These are phyloP conservation scores for Tuber brumale DNA, from an alignment of 495 filamentous ascomycete species.

Conservation along the genomic window DNA sequence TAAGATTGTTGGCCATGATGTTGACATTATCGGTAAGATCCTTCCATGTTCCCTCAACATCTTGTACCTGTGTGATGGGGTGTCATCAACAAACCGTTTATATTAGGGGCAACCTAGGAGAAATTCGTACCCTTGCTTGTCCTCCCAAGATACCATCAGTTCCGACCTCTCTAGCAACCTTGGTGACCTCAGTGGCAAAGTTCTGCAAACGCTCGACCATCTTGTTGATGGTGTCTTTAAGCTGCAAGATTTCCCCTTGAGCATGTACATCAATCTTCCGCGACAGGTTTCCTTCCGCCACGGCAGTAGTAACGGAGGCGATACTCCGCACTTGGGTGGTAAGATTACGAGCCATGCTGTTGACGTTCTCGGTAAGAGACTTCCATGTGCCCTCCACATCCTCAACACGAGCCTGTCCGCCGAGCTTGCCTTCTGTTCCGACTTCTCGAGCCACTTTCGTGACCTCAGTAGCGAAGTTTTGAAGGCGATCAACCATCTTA, in stretches of 20 bases:
- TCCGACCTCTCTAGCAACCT: conserved; percentile 95
- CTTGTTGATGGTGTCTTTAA: conserved; percentile 97
- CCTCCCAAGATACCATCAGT: conserved; percentile 94
- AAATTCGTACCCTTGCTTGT: conserved; percentile 56
- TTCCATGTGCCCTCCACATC: conserved; percentile 98
- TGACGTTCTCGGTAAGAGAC: conserved; percentile 94
- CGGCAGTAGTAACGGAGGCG: conserved; percentile 93
- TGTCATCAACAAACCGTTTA: conserved; percentile 10
- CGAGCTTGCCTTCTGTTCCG: conserved; percentile 90
- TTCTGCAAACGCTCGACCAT: conserved; percentile 98
- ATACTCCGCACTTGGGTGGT: conserved; percentile 98
- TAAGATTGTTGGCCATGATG: conserved; percentile 78
- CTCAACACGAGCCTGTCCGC: conserved; percentile 93
- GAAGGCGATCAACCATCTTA: conserved; percentile 96
- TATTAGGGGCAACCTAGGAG: background rate
- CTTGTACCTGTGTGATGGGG: conserved; percentile 59
- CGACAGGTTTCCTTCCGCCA: conserved; percentile 87
- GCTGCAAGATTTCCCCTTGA: conserved; percentile 85
- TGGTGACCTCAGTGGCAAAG: conserved; percentile 97
- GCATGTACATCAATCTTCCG: conserved; percentile 96
- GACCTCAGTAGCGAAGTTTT: conserved; percentile 94
- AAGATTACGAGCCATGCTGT: conserved; percentile 97
- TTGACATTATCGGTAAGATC: conserved; percentile 95
- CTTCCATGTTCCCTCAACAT: conserved; percentile 99
- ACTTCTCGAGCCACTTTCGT: conserved; percentile 97